These are phyloP conservation scores for Coemansia sp. DNA, from an alignment of 192 early-diverging fungal genomes.

Conservation along the genomic window DNA sequence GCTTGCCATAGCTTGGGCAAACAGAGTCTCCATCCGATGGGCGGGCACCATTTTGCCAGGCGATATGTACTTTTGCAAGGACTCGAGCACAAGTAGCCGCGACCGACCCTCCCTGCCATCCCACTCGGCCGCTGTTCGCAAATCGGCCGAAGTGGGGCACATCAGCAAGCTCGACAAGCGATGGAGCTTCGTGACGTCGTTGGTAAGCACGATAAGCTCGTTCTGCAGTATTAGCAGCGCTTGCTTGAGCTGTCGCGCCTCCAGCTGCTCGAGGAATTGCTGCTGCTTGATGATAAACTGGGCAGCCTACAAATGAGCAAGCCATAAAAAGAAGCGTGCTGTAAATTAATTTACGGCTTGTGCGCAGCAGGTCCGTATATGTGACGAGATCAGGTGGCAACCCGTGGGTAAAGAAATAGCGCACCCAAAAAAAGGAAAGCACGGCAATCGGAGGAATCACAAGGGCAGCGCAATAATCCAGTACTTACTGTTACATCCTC, in stretches of 20 bases:
- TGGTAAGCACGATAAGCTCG: constrained; percentile 73
- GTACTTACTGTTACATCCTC: constrained; percentile 20
- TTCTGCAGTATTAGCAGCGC: constrained; percentile 77
- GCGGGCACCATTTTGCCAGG: constrained; percentile 85
- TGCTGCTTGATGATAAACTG: constrained; percentile 81
- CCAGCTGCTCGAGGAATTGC: constrained; percentile 88
- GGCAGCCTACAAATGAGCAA: constrained; percentile 27
- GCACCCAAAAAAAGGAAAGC: not conserved
- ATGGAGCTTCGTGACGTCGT: constrained; percentile 70
- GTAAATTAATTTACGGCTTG: not conserved
- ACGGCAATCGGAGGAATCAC: not conserved
- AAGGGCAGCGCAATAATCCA: not conserved
- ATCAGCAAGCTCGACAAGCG: constrained; percentile 58
- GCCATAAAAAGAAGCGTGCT: not conserved
- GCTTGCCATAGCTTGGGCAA: constrained; percentile 73
- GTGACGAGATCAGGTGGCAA: not conserved
- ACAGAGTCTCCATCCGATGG: constrained; percentile 75
- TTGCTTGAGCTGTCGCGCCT: constrained; percentile 62
- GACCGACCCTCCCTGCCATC: constrained; percentile 68
- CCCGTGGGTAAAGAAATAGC: constrained; percentile 4
- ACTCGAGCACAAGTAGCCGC: constrained; percentile 33
- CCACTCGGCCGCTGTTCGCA: constrained; percentile 71
- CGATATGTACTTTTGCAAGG: constrained; percentile 65
- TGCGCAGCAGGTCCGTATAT: not conserved
- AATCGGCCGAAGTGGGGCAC: constrained; percentile 55